These are phyloP conservation scores for Pneumocystis murina DNA, from an alignment of 1,139 yeast genomes.

Conservation along the genomic window DNA sequence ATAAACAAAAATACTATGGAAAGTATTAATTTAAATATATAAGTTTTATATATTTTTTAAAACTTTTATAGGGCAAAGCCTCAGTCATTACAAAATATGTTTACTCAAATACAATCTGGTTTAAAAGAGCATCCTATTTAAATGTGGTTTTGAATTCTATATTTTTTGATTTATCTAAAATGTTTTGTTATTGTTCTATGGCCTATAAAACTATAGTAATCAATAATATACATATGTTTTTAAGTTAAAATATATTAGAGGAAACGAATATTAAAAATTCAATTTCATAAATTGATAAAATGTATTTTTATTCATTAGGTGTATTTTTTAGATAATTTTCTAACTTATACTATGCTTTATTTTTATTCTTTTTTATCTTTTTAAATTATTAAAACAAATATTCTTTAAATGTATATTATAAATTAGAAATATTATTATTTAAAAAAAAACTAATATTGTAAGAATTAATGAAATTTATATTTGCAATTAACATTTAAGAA, in stretches of 20 bases:
- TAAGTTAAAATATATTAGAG: background rate
- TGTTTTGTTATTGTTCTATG: background rate
- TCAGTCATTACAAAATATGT: background rate
- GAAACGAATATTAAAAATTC: background rate
- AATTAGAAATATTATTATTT: background rate
- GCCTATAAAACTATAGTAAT: background rate
- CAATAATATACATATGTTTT: background rate
- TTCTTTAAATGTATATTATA: background rate
- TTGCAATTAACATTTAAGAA: too few relatives aligned
- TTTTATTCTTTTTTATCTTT: background rate
- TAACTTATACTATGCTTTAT: background rate
- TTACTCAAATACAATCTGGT: background rate
- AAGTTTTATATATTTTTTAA: background rate
- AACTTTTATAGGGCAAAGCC: conserved; percentile 1
- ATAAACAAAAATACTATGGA: conserved; percentile 30
- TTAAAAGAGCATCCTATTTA: background rate
- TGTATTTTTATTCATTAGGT: background rate
- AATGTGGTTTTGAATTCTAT: background rate
- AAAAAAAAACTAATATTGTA: background rate
- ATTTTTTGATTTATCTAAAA: background rate
- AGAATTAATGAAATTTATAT: too few relatives aligned
- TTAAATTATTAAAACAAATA: background rate
- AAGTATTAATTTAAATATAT: conserved; percentile 12
- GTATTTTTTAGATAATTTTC: background rate
- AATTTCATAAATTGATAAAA: background rate